These are phyloP conservation scores for Phytophthora pistaciae DNA, from an alignment of 352 stramenopile species.

Conservation along the genomic window DNA sequence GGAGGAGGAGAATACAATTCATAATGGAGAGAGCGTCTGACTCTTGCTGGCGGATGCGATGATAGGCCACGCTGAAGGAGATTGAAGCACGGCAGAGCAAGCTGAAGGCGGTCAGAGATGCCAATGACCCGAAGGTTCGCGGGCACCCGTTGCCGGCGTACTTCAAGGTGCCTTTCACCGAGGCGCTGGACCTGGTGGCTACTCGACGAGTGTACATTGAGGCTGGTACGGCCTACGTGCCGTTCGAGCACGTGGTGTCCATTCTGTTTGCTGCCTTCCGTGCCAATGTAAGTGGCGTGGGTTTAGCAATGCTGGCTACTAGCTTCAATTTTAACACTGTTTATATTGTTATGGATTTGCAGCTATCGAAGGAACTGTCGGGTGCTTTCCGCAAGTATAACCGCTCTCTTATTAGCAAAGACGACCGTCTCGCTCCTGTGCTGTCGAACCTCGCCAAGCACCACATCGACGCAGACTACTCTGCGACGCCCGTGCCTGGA, in stretches of 20 bases:
- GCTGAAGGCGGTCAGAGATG: slow-evolving; percentile 78
- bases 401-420: slow-evolving; percentile 91
- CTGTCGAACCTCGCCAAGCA: slow-evolving; percentile 97
- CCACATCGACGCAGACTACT: slow-evolving; percentile 95
- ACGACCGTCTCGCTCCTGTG: slow-evolving; percentile 94
- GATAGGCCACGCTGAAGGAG: slow-evolving; percentile 66
- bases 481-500: slow-evolving; percentile 40
- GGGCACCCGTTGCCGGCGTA: slow-evolving; percentile 75
- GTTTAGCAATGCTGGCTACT: background rate
- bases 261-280: slow-evolving; percentile 96
- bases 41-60: background rate
- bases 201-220: slow-evolving; percentile 95
- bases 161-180: slow-evolving; percentile 98
- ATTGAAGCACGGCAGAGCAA: slow-evolving; percentile 68
- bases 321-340: background rate
- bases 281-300: slow-evolving; percentile 62
- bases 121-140: slow-evolving; percentile 59
- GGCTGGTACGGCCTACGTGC: slow-evolving; percentile 95
- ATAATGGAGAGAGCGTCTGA: background rate
- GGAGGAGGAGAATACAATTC: background rate
- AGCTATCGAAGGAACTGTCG: slow-evolving; percentile 93
- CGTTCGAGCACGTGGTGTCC: slow-evolving; percentile 94
- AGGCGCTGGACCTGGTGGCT: slow-evolving; percentile 94
- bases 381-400: slow-evolving; percentile 90
- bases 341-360: slow-evolving; percentile 13